These are phyloP conservation scores for Oryza rufipogon DNA, from an alignment of 176 grass and related monocot genomes.

Conservation along the genomic window DNA sequence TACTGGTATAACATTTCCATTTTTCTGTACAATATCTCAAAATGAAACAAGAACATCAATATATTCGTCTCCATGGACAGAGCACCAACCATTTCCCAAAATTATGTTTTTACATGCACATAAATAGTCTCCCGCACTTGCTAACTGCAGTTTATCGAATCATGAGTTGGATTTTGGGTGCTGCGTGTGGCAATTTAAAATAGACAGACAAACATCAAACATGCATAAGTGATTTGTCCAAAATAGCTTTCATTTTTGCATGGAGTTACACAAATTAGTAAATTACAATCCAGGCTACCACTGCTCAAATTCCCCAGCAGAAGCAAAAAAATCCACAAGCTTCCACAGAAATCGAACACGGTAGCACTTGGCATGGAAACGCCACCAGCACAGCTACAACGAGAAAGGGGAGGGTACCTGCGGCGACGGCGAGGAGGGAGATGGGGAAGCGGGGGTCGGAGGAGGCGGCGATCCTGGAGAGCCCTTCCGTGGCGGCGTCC, in stretches of 20 bases:
- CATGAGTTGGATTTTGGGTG: background rate
- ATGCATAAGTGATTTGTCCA: background rate
- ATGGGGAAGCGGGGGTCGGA: conserved; percentile 57
- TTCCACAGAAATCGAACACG: background rate
- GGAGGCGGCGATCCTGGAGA: conserved; percentile 43
- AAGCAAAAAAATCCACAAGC: background rate
- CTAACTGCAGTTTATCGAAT: background rate
- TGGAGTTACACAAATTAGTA: background rate
- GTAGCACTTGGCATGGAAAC: background rate
- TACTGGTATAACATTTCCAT: background rate
- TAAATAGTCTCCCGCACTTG: background rate
- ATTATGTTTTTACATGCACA: background rate
- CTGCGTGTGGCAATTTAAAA: background rate
- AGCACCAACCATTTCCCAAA: background rate
- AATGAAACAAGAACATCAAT: background rate
- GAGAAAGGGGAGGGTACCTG: conserved; percentile 45
- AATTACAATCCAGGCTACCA: background rate
- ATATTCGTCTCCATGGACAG: background rate
- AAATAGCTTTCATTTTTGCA: background rate
- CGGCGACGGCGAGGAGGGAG: conserved; percentile 71
- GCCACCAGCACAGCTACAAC: background rate
- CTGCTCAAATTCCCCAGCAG: background rate
- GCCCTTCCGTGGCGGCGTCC: conserved; percentile 53
- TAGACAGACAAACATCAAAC: background rate
- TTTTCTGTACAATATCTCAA: background rate